These are phyloP conservation scores for Lomentospora prolificans DNA, from an alignment of 2,329 filamentous ascomycete genomes.

Conservation along the genomic window DNA sequence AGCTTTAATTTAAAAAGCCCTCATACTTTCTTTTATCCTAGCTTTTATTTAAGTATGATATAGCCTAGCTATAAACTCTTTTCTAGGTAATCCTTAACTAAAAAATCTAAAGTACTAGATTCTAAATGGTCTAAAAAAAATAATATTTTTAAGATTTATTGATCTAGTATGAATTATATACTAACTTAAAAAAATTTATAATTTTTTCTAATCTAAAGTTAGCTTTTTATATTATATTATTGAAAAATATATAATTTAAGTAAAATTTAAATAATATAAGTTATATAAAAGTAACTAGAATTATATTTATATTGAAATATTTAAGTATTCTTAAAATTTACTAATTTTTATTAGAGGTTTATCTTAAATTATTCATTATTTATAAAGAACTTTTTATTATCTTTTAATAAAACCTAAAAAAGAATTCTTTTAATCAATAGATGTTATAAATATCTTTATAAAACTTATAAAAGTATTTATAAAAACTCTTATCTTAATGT, in stretches of 20 bases:
- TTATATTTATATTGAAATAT: constrained; percentile 2
- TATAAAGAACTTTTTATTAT: background rate
- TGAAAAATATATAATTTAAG: background rate
- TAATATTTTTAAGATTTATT: no score
- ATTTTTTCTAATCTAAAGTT: background rate
- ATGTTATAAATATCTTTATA: background rate
- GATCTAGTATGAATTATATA: background rate
- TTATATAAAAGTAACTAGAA: background rate
- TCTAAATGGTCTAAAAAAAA: no score
- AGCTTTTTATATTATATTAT: background rate
- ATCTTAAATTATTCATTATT: background rate
- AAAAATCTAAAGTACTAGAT: no score
- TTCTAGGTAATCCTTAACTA: no score
- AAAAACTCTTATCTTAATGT: background rate
- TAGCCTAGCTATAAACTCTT: no score
- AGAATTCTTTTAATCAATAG: background rate
- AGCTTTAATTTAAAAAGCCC: no score
- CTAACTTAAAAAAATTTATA: background rate
- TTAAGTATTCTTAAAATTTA: background rate
- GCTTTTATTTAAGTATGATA: no score
- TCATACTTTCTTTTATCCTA: no score
- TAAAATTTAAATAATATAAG: background rate
- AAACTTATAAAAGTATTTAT: background rate
- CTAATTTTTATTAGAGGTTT: background rate
- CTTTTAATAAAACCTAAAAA: background rate